Evolutionary conservation across 345 rosid genomes (phyloP), one percentile per base, ranked within the genome.

Genomic region (Brassica carinata): DNA sequence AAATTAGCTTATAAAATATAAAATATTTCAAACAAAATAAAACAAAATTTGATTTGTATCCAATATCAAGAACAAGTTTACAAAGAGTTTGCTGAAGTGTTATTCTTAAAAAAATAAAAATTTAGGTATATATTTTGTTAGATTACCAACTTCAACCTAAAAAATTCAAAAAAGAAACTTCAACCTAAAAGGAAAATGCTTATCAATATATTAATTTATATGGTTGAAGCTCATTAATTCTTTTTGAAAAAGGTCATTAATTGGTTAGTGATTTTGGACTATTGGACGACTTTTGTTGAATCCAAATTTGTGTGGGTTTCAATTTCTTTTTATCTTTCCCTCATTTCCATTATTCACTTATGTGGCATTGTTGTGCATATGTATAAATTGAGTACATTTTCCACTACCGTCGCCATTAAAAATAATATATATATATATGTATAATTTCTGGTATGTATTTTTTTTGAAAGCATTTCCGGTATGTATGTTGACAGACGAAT

Each of bases 211-310:
- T 69, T 48, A 27, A n/a, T 29, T 26, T 71, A 7, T 14, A 38
- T 38, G 61, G 58, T 2, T 31, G 31, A 67, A 70, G 64, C 64
- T 70, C 48, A 30, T 43, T 13, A 5, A 11, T 38, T 8, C 8
- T 38, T 8, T 45, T 45, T 45, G n/a, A 45, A 45, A 8, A 77
- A 43, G 63, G 51, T 69, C 48, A 19, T 48, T 9, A 5, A 14
- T 33, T 62, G 27, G 31, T 19, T 19, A 19, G 23, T 19, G 23
- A 19, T 19, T 19, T 19, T 19, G 23, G 23, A 19, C 23, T 19
- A 19, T 19, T 19, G 79, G 68, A 57, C 38, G 66, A 81, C 61
- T 77, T 80, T 84, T 40, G 67, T 82, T 79, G 48, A 59, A 74
- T 53, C 76, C 34, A 78, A 76, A 85, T 64, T 55, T 68, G 27